Evolutionary conservation across 345 rosid species (phyloP), one percentile per base, ranked within the genome.

Genomic region (Sonneratia alba): DNA sequence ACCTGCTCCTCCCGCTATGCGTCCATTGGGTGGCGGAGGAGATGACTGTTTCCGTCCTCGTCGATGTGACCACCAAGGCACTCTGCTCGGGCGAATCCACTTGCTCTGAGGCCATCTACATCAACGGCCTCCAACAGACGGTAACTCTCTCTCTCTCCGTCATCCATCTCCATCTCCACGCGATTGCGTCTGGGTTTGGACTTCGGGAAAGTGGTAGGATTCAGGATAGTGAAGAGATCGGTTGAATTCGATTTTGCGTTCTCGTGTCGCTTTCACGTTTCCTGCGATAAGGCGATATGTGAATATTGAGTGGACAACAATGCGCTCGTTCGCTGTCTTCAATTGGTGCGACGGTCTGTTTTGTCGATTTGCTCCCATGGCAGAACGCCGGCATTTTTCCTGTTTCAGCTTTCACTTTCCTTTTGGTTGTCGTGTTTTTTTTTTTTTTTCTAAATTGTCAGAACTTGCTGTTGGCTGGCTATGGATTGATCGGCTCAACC

Each of bases 11-110:
- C 49, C 87, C 89, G 14, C 77, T 86, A 3, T 80, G 78, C 80
- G 64, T 83, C 36, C 87, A 86, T 64, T 86, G 89, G 89, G 69
- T 76, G 36, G 89, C 86, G 0, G 87, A 86, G 80, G 82, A 77
- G 77, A 86, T 86, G 89, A 86, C 89, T 13, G 89, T 86, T 67
- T 86, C 89, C 36, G 84, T 86, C 68, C 87, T 83, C 72, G 86
- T 86, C 72, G 89, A 86, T 76, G 81, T 84, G 70, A 79, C 81
- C 66, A 79, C 87, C 56, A 66, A 36, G 69, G 87, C 87, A 42
- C 73, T 86, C 36, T 86, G 89, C 73, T 86, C 89, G 36, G 83
- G 82, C 18, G 73, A 73, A 7, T 66, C 81, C 40, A 79, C 87
- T 53, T 86, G 89, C 48, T 68, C 83, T 10, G 71, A 84, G 74